phyloP scores from a whole-genome alignment of 495 filamentous ascomycete species.

The Cryomyces minteri region DNA sequence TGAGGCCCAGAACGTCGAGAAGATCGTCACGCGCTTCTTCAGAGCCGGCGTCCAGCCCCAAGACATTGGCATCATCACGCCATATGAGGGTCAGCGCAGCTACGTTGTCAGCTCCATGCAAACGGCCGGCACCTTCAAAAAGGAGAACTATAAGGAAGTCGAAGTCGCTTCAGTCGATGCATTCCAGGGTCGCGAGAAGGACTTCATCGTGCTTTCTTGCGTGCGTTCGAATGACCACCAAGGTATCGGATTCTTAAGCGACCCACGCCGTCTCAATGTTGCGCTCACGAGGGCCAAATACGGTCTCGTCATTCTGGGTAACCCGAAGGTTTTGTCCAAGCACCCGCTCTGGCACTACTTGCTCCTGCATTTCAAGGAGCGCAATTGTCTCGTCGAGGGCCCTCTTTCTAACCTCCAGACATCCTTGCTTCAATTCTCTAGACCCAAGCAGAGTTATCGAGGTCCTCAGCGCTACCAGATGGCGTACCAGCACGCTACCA shows the following conservation, averaged over 20 bases:
- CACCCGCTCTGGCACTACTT: slow-evolving; percentile 97
- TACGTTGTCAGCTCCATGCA: slow-evolving; percentile 99
- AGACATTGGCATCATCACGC: slow-evolving; percentile 95
- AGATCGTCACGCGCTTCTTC: slow-evolving; percentile 97
- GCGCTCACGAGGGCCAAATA: slow-evolving; percentile 94
- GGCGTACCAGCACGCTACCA: slow-evolving; percentile 51
- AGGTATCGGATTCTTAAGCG: slow-evolving; percentile 96
- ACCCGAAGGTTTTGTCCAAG: slow-evolving; percentile 94
- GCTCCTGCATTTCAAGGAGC: slow-evolving; percentile 92
- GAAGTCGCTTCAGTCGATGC: slow-evolving; percentile 97
- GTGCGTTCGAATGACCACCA: slow-evolving; percentile 98
- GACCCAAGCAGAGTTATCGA: slow-evolving; percentile 81
- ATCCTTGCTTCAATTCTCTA: slow-evolving; percentile 85
- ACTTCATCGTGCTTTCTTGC: slow-evolving; percentile 96
- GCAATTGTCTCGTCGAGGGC: slow-evolving; percentile 88
- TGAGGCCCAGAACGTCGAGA: slow-evolving; percentile 92
- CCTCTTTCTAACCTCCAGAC: slow-evolving; percentile 92
- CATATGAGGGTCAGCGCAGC: slow-evolving; percentile 95
- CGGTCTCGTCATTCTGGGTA: slow-evolving; percentile 88
- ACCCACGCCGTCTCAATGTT: slow-evolving; percentile 97
- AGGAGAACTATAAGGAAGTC: slow-evolving; percentile 97
- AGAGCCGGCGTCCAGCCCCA: slow-evolving; percentile 88
- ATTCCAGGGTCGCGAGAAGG: slow-evolving; percentile 98
- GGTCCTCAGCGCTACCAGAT: slow-evolving; percentile 80
- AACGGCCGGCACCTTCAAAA: slow-evolving; percentile 88